These are phyloP conservation scores for Sphaerulina vaccinii DNA, from an alignment of 2,329 filamentous ascomycete genomes.

Conservation along the genomic window DNA sequence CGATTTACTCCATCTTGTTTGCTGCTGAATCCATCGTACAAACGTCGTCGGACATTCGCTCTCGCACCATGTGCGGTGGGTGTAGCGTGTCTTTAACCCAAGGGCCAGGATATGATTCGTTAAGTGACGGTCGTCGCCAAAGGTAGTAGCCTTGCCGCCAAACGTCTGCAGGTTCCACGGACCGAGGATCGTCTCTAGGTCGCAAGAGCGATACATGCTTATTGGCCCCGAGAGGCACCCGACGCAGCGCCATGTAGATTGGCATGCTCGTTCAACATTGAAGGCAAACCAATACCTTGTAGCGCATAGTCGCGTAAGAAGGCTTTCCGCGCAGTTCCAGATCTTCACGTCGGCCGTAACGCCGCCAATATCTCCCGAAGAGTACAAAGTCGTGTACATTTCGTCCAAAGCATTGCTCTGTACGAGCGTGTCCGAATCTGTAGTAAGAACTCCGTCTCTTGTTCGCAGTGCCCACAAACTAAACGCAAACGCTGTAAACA, in stretches of 20 bases:
- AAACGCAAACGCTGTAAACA: constrained; percentile 9
- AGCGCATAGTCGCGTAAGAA: constrained; percentile 12
- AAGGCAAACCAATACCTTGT: constrained; percentile 12
- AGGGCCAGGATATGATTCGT: constrained; percentile 5
- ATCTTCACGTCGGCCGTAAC: constrained; percentile 14
- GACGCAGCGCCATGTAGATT: constrained; percentile 9
- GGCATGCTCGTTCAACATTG: constrained; percentile 9
- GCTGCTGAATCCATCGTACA: constrained; percentile 11
- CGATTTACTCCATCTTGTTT: constrained; percentile 11
- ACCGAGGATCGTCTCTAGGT: constrained; percentile 8
- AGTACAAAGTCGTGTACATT: not conserved
- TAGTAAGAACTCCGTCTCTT: constrained; percentile 1
- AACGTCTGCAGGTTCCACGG: constrained; percentile 9
- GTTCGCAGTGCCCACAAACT: constrained; percentile 1
- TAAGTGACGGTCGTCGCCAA: constrained; percentile 10
- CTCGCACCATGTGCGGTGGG: constrained; percentile 12
- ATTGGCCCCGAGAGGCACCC: constrained; percentile 7
- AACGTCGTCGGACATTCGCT: constrained; percentile 12
- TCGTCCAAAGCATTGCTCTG: constrained; percentile 4
- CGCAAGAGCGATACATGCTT: constrained; percentile 10
- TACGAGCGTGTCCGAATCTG: constrained; percentile 6
- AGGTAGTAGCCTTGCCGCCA: constrained; percentile 2
- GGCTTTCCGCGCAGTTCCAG: constrained; percentile 9
- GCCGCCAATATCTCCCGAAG: constrained; percentile 5
- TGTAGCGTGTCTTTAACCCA: constrained; percentile 6